These are phyloP conservation scores for Kodamaea hsintzibuensis DNA, from an alignment of 805 yeast genomes.

Conservation along the genomic window DNA sequence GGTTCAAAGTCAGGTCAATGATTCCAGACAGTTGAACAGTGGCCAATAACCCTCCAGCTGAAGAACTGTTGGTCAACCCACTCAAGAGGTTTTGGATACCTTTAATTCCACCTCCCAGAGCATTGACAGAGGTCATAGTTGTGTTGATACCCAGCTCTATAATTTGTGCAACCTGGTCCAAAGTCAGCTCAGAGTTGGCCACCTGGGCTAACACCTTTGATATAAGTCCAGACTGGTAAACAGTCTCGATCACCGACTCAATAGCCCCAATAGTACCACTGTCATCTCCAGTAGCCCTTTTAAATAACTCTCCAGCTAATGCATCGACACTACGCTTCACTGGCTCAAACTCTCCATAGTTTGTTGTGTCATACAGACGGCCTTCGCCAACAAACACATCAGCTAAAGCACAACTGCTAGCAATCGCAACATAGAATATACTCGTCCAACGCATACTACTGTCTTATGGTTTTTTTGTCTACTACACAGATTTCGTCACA, in stretches of 20 bases:
- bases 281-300: neutral
- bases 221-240: conserved; percentile 28
- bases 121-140: conserved; percentile 3
- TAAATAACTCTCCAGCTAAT: neutral
- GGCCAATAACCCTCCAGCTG: conserved; percentile 7
- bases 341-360: conserved; percentile 6
- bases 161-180: conserved; percentile 28
- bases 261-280: neutral
- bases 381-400: neutral
- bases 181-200: conserved; percentile 30
- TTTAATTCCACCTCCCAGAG: conserved; percentile 3
- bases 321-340: conserved; percentile 1
- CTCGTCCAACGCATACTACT: conserved; percentile 3
- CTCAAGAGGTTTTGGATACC: conserved; percentile 5
- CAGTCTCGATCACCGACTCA: conserved; percentile 11
- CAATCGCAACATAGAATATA: conserved; percentile 3
- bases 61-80: conserved; percentile 14
- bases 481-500: neutral
- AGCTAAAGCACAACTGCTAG: neutral
- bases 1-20: conserved; percentile 23
- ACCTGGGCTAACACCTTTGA: conserved; percentile 27
- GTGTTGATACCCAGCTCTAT: conserved; percentile 11
- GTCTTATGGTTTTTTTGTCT: neutral
- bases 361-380: neutral
- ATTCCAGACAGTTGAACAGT: conserved; percentile 28